A percentile compares a stretch with the other conserved stretches of the same genome.
These are phyloP conservation scores for Sporothrix dimorphospora DNA, from an alignment of 2,329 filamentous ascomycete genomes.

Conservation along the genomic window DNA sequence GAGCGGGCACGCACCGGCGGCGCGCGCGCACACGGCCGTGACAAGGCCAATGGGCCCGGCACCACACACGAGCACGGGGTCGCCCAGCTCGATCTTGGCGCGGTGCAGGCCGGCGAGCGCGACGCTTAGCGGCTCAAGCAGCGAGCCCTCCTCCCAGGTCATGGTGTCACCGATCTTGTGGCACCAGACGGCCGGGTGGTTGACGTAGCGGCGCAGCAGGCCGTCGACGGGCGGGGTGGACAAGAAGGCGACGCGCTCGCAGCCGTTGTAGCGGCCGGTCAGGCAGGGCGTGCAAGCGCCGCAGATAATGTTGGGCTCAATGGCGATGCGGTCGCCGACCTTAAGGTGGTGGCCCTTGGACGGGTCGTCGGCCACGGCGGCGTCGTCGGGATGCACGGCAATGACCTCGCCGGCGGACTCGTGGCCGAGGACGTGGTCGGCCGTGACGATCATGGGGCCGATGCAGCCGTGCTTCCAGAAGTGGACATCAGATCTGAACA, in stretches of 20 bases:
- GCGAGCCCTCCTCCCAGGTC: slow-evolving; percentile 86
- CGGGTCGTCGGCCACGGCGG: slow-evolving; percentile 40
- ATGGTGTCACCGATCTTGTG: slow-evolving; percentile 87
- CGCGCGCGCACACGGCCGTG: slow-evolving; percentile 79
- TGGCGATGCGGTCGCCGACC: slow-evolving; percentile 85
- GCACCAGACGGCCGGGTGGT: slow-evolving; percentile 92
- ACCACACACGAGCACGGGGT: slow-evolving; percentile 86
- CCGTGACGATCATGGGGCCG: slow-evolving; percentile 90
- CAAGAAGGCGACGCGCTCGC: slow-evolving; percentile 81
- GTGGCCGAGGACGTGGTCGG: slow-evolving; percentile 90
- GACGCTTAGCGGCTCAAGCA: slow-evolving; percentile 89
- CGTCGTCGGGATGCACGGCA: slow-evolving; percentile 63
- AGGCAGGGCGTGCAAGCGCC: slow-evolving; percentile 87
- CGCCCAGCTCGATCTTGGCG: slow-evolving; percentile 77
- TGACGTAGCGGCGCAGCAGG: slow-evolving; percentile 87
- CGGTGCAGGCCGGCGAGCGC: slow-evolving; percentile 86
- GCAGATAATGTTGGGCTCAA: slow-evolving; percentile 95
- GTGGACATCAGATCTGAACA: slow-evolving; percentile 82
- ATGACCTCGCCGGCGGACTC: slow-evolving; percentile 87
- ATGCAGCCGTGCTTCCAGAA: slow-evolving; percentile 97
- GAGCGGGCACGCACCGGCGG: slow-evolving; percentile 86
- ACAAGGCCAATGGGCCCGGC: slow-evolving; percentile 94
- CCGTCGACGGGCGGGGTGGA: slow-evolving; percentile 90
- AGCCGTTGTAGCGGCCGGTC: slow-evolving; percentile 93
- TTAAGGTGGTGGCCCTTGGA: slow-evolving; percentile 73